Conservation (phyloP, 2,329 filamentous ascomycete genomes). For the Fusarium austroafricanum region DNA sequence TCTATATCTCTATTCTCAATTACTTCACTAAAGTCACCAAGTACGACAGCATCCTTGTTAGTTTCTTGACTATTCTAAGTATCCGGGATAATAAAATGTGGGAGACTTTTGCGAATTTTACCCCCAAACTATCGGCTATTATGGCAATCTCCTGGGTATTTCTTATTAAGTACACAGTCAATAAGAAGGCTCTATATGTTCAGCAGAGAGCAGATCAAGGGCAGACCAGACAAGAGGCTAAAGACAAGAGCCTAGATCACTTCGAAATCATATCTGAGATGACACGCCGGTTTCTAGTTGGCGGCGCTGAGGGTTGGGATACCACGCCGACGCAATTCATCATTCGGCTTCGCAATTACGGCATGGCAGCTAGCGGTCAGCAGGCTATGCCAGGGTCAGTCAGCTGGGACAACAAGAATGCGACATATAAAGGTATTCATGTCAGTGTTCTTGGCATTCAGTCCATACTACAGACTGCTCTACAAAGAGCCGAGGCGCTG, state of each 20-base stretch:
- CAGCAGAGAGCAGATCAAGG: not conserved
- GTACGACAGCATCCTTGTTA: slow-evolving; percentile 8
- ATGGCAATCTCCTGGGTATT: not conserved
- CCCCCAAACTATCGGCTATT: slow-evolving; percentile 4
- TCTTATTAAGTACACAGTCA: not conserved
- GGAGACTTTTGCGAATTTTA: slow-evolving; percentile 1
- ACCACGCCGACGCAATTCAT: not conserved
- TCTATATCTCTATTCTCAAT: slow-evolving; percentile 14
- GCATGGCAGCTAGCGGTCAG: not conserved
- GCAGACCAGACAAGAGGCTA: not conserved
- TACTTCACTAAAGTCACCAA: slow-evolving; percentile 9
- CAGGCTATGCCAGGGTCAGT: not conserved
- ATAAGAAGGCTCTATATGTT: not conserved
- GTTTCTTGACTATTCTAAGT: slow-evolving; percentile 7
- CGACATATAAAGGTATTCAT: not conserved
- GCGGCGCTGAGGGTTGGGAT: not conserved
- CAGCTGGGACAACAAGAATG: no score
- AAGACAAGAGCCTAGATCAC: not conserved
- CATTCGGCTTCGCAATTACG: not conserved
- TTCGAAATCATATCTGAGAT: slow-evolving; percentile 6
- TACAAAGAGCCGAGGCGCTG: not conserved
- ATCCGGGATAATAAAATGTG: not conserved
- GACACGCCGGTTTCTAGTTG: not conserved
- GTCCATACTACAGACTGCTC: not conserved
- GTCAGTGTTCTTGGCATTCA: not conserved